Conservation (phyloP, 2,329 filamentous ascomycete species). For the Colletotrichum magnum region DNA sequence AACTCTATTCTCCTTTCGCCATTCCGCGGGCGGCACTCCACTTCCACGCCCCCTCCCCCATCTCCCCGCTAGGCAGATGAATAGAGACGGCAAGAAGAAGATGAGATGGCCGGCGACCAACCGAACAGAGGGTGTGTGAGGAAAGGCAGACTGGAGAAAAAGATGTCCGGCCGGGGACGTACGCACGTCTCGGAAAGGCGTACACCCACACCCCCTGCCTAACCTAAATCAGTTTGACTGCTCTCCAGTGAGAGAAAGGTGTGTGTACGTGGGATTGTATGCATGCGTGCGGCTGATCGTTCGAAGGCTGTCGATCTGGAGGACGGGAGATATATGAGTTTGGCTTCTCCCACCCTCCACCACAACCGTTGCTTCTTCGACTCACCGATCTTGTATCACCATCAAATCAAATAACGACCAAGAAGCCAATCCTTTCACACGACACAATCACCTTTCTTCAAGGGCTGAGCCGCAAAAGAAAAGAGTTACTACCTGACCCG, state of each 20-base stretch:
- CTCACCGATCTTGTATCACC: conserved; percentile 5
- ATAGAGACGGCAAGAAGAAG: not conserved
- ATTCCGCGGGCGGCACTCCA: not conserved
- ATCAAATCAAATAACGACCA: not conserved
- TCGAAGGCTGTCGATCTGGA: conserved; percentile 14
- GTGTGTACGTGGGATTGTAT: no score
- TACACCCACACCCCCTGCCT: conserved; percentile 1
- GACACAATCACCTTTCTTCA: not conserved
- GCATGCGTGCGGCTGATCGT: not conserved
- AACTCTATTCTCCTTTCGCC: conserved; percentile 11
- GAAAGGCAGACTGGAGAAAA: no score
- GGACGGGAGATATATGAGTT: conserved; percentile 37
- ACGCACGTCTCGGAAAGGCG: not conserved
- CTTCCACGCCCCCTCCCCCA: not conserved
- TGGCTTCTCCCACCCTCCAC: conserved; percentile 23
- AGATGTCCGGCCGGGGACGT: conserved; percentile 2
- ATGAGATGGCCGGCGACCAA: conserved; percentile 1
- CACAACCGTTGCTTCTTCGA: conserved; percentile 8
- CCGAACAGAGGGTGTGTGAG: not conserved
- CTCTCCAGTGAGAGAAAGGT: no score
- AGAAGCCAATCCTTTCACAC: conserved; percentile 7
- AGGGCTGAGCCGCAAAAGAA: conserved; percentile 23
- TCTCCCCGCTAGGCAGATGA: not conserved
- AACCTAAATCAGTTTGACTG: no score
- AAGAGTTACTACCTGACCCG: not conserved